Evolutionary conservation across 2,329 filamentous ascomycete species (phyloP), one percentile per base, ranked within the genome.

Genomic region (Didymella pomorum): DNA sequence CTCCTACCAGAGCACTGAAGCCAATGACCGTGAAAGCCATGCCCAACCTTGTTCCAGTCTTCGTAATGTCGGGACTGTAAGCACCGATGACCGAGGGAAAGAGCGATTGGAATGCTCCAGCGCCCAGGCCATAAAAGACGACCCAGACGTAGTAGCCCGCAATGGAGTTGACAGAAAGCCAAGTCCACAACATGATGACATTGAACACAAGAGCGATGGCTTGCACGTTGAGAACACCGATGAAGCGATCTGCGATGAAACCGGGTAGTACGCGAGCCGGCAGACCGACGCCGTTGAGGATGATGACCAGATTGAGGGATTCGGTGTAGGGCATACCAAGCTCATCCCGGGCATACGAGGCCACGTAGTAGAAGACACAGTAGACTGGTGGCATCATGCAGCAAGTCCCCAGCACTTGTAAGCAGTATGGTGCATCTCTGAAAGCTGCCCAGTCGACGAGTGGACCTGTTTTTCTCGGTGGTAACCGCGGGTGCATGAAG

Each of bases 121-220:
- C 86, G 2, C 83, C 83, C 46, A 90, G 79, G 1, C 90, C 90
- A 68, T 89, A 90, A 55, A 88, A 80, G 0, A 81, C 77, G 0
- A 84, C 78, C 82, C 89, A 92, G 1, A 79, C 80, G 67, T 89
- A 90, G 26, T 91, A 76, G 0, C 83, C 82, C 0, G 76, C 47
- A 0, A 81, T 72, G 16, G 76, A 76, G 1, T 71, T 61, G 7
- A 92, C 84, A 1, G 80, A 83, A 18, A 85, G 83, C 88, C 88
- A 91, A 63, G 78, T 79, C 58, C 84, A 84, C 1, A 80, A 66
- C 20, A 83, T 67, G 4, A 82, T 52, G 1, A 75, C 73, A 0
- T 82, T 80, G 7, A 75, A 60, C 11, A 81, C 58, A 12, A 80
- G 74, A 41, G 79, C 78, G 0, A 87, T 81, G 26, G 86, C 80